Evolutionary conservation across 1,284 basidiomycete genomes (phyloP).

Genomic region (Ganoderma lucidum): DNA sequence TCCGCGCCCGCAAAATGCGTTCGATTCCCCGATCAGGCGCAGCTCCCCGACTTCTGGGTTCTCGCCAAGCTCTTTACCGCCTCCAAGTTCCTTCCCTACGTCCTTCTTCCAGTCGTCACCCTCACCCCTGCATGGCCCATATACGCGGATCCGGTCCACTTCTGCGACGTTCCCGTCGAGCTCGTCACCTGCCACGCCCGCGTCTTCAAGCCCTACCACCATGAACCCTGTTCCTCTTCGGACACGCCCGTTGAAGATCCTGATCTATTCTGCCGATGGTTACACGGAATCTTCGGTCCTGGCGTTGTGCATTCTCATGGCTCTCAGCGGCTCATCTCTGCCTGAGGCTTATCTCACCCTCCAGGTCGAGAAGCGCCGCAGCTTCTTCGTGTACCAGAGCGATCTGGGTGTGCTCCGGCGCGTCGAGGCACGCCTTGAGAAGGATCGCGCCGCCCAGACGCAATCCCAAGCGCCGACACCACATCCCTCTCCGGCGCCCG

Average conservation of each 20-base stretch:
- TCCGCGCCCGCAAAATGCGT: constrained; percentile 22
- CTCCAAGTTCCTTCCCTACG: constrained; percentile 40
- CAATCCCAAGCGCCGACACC: constrained; percentile 4
- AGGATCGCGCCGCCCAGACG: constrained; percentile 43
- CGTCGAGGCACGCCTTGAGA: constrained; percentile 72
- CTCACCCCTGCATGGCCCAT: constrained; percentile 26
- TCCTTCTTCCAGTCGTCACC: constrained; percentile 40
- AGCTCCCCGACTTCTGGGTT: constrained; percentile 29
- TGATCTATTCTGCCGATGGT: constrained; percentile 82
- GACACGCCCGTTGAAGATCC: constrained; percentile 71
- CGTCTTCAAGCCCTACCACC: constrained; percentile 38
- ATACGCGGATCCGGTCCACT: constrained; percentile 42
- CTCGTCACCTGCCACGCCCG: constrained; percentile 38
- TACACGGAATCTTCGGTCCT: constrained; percentile 93
- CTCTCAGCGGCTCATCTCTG: constrained; percentile 69
- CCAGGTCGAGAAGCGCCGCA: constrained; percentile 73
- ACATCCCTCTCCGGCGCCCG: constrained; percentile 15
- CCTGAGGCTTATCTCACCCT: constrained; percentile 92
- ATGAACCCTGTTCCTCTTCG: constrained; percentile 27
- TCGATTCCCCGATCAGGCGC: constrained; percentile 21
- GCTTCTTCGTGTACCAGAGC: constrained; percentile 91
- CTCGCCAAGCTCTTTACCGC: constrained; percentile 41
- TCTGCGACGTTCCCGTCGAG: constrained; percentile 41
- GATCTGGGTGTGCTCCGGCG: constrained; percentile 83
- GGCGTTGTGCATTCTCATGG: constrained; percentile 91